Conservation (phyloP, 306 rosid species). For the Acacia confusa region DNA sequence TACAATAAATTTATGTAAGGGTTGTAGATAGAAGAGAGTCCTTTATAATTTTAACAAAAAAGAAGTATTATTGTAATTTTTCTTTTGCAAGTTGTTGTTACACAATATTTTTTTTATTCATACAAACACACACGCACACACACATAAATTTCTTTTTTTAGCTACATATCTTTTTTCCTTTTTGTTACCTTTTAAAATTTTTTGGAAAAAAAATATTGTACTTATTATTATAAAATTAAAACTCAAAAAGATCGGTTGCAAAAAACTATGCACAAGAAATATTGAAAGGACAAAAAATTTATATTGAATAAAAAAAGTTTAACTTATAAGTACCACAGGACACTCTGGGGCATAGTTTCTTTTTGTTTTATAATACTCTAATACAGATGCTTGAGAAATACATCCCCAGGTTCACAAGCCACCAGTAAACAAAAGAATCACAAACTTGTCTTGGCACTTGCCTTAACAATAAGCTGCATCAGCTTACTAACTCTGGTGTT, state of each 20-base stretch:
- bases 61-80: not conserved
- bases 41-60: not conserved
- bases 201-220: too few relatives aligned
- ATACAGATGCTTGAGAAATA: conserved; percentile 32
- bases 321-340: not conserved
- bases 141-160: not conserved
- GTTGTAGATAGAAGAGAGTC: not conserved
- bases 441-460: conserved; percentile 75
- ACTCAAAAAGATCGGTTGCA: not conserved
- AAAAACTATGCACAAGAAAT: not conserved
- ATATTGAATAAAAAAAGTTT: not conserved
- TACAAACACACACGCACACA: too few relatives aligned
- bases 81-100: not conserved
- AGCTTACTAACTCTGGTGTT: conserved; percentile 69
- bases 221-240: too few relatives aligned
- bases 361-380: not conserved
- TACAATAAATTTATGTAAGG: not conserved
- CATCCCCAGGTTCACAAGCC: conserved; percentile 52
- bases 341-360: not conserved
- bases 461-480: conserved; percentile 78
- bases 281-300: not conserved
- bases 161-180: not conserved
- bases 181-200: too few relatives aligned
- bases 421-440: conserved; percentile 63
- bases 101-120: too few relatives aligned